Evolutionary conservation across 164 flowering plant species (phyloP).

Genomic region (Euptelea pleiosperma): DNA sequence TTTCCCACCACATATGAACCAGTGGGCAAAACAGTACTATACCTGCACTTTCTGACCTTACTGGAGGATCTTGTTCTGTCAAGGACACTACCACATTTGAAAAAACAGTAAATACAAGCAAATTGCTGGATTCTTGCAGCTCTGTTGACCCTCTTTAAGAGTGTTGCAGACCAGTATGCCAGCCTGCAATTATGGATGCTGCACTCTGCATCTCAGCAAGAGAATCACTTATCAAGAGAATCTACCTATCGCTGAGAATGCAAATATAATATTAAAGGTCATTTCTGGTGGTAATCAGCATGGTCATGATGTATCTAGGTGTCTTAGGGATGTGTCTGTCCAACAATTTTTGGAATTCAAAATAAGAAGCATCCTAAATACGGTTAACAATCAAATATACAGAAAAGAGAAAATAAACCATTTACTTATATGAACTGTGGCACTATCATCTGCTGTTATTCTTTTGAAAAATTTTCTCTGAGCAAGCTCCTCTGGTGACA

Average conservation of each 20-base stretch:
- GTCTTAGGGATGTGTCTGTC: no score
- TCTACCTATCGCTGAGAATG: slow-evolving; percentile 24
- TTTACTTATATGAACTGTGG: slow-evolving; percentile 76
- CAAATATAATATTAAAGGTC: no score
- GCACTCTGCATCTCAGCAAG: slow-evolving; percentile 64
- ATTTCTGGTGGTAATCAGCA: no score
- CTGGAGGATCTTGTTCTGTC: slow-evolving; percentile 92
- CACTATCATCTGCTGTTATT: slow-evolving; percentile 94
- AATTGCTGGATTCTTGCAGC: slow-evolving; percentile 77
- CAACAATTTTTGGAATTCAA: no score
- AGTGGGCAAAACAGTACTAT: slow-evolving; percentile 68
- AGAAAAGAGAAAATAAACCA: slow-evolving; percentile 7
- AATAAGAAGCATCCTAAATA: slow-evolving; percentile 2
- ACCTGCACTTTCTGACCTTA: slow-evolving; percentile 74
- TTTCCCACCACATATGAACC: slow-evolving; percentile 81
- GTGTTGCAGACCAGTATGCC: slow-evolving; percentile 92
- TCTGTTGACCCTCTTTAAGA: slow-evolving; percentile 85
- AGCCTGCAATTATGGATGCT: slow-evolving; percentile 83
- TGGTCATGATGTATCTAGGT: no score
- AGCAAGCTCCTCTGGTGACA: slow-evolving; percentile 59
- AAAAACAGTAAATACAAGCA: slow-evolving; percentile 71
- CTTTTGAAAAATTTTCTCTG: slow-evolving; percentile 84
- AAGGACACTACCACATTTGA: slow-evolving; percentile 70
- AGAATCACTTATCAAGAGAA: no score
- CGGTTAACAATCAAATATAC: neutral